Evolutionary conservation across 495 filamentous ascomycete genomes (phyloP).

Genomic region (Hypomontagnella submonticulosa): DNA sequence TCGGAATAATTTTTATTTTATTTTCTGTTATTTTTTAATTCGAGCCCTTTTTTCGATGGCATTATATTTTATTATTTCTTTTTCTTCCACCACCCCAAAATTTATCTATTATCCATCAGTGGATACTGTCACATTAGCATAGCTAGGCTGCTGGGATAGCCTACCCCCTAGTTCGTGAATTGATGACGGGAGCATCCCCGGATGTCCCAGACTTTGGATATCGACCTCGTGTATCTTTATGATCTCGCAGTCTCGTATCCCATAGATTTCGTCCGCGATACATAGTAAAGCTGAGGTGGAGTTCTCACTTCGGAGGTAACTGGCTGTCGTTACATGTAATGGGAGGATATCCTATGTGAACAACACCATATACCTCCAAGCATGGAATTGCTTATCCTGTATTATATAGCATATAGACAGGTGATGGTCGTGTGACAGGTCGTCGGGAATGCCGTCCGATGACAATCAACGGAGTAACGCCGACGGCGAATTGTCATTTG

Average conservation of each 20-base stretch:
- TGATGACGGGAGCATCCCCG: slow-evolving; percentile 7
- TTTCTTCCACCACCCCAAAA: neutral
- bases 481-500: too few relatives aligned
- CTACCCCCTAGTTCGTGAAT: neutral
- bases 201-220: neutral
- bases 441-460: slow-evolving; percentile 15
- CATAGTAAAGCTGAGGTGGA: too few relatives aligned
- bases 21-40: neutral
- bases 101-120: neutral
- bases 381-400: neutral
- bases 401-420: too few relatives aligned
- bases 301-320: too few relatives aligned
- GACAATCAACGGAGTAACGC: slow-evolving; percentile 12
- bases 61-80: neutral
- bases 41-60: too few relatives aligned
- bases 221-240: too few relatives aligned
- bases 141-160: slow-evolving; percentile 15
- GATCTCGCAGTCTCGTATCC: too few relatives aligned
- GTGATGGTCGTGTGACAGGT: slow-evolving; percentile 27
- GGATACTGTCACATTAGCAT: slow-evolving; percentile 10
- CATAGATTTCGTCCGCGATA: too few relatives aligned
- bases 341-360: too few relatives aligned
- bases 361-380: neutral
- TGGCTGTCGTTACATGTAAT: too few relatives aligned
- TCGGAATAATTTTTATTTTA: slow-evolving; percentile 15